These are phyloP conservation scores for Phytophthora podocarpi DNA, from an alignment of 352 stramenopile genomes.

Conservation along the genomic window DNA sequence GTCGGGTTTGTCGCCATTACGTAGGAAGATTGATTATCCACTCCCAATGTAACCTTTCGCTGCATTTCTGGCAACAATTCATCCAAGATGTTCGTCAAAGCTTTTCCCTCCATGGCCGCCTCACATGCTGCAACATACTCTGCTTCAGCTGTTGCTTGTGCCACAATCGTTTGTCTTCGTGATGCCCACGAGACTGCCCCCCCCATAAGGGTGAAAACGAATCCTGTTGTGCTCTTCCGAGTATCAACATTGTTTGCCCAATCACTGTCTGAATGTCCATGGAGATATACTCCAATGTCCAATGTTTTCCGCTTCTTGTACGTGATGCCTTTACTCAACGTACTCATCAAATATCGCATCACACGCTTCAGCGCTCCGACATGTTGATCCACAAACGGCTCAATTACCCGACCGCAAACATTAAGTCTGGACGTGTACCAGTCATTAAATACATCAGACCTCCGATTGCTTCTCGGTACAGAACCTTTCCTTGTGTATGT, in stretches of 20 bases:
- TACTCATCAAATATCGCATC: background rate
- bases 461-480: slow-evolving; percentile 20
- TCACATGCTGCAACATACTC: slow-evolving; percentile 11
- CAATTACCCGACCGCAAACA: slow-evolving; percentile 1
- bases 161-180: slow-evolving; percentile 3
- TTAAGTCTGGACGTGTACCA: slow-evolving; percentile 14
- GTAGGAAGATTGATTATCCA: slow-evolving; percentile 11
- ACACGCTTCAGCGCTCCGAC: slow-evolving; percentile 1
- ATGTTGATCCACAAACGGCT: background rate
- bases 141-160: slow-evolving; percentile 13
- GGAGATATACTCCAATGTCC: slow-evolving; percentile 1
- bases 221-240: slow-evolving; percentile 5
- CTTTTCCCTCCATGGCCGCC: slow-evolving; percentile 5
- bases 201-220: slow-evolving; percentile 1
- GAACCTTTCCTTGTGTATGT: slow-evolving; percentile 1
- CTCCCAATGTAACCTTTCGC: background rate
- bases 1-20: slow-evolving; percentile 11
- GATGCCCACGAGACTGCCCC: slow-evolving; percentile 8
- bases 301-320: background rate
- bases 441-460: slow-evolving; percentile 30
- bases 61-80: slow-evolving; percentile 8
- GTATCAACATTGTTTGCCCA: slow-evolving; percentile 1
- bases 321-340: too few species aligned
- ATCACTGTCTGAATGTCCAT: slow-evolving; percentile 1
- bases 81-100: slow-evolving; percentile 1